Percentiles rank a stretch among this genome's conserved stretches.
Conservation (phyloP, 2,329 filamentous ascomycete species). For the Boeremia exigua region DNA sequence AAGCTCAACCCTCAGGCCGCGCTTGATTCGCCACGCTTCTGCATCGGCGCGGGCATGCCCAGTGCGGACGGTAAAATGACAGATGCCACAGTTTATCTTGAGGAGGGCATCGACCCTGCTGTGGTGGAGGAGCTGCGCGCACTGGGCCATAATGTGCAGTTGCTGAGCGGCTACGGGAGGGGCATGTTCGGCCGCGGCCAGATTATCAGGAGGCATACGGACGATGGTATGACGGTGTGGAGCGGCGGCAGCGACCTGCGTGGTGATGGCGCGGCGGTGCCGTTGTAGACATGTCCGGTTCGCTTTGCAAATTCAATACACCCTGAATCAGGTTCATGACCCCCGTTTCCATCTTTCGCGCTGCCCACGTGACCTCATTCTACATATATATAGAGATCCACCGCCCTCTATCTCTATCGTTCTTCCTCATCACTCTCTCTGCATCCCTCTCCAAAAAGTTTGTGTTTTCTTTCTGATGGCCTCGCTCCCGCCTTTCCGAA, state of each 20-base stretch:
- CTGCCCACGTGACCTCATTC: too few relatives aligned
- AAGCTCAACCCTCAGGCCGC: slow-evolving; percentile 83
- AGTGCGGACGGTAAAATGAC: slow-evolving; percentile 62
- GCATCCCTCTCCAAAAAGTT: too few relatives aligned
- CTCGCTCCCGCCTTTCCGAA: too few relatives aligned
- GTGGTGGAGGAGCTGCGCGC: slow-evolving; percentile 70
- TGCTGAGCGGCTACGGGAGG: slow-evolving; percentile 70
- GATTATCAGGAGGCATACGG: slow-evolving; percentile 78
- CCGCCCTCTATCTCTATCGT: too few relatives aligned
- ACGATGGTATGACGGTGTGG: slow-evolving; percentile 78
- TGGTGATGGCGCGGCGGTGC: slow-evolving; percentile 78
- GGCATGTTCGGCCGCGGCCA: slow-evolving; percentile 84
- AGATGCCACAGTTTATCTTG: slow-evolving; percentile 74
- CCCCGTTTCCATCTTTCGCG: too few relatives aligned
- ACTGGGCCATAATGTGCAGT: slow-evolving; percentile 75
- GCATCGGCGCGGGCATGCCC: slow-evolving; percentile 77
- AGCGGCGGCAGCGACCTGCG: slow-evolving; percentile 88
- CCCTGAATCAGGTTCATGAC: too few relatives aligned
- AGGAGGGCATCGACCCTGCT: slow-evolving; percentile 77
- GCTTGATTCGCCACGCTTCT: slow-evolving; percentile 89
- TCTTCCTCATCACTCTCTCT: too few relatives aligned
- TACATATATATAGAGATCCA: too few relatives aligned
- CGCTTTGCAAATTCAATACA: too few relatives aligned
- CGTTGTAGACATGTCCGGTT: slow-evolving; percentile 42
- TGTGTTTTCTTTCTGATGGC: too few relatives aligned